Evolutionary conservation across 2,329 filamentous ascomycete genomes (phyloP).

Genomic region (Trichophyton equinum): DNA sequence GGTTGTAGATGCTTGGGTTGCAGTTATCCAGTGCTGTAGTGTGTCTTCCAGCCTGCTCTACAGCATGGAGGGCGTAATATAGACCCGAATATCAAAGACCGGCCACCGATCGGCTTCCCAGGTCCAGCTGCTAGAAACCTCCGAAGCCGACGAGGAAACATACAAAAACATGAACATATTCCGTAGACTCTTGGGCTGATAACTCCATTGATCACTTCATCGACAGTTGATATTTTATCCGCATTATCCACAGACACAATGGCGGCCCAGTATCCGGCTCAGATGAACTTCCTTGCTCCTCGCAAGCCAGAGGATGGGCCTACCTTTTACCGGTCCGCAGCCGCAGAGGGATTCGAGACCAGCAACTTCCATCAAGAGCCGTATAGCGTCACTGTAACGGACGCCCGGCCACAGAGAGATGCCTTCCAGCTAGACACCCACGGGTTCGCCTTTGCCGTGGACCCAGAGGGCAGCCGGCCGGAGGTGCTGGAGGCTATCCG

Average conservation of each 20-base stretch:
- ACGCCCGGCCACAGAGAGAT: neutral
- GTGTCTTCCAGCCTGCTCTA: neutral
- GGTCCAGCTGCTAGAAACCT: neutral
- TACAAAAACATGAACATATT: neutral
- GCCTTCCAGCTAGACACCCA: neutral
- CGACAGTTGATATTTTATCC: no score
- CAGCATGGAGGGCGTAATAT: neutral
- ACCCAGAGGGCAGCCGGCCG: conserved; percentile 33
- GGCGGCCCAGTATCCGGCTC: neutral
- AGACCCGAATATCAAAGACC: neutral
- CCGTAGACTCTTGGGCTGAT: neutral
- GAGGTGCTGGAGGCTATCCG: neutral
- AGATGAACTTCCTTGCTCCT: neutral
- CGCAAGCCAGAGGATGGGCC: neutral
- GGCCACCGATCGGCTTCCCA: neutral
- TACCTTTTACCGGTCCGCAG: neutral
- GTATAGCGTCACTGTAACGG: neutral
- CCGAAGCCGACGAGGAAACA: neutral
- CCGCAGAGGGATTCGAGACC: neutral
- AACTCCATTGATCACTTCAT: neutral
- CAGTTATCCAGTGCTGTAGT: neutral
- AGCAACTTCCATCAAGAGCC: neutral
- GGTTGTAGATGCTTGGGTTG: neutral
- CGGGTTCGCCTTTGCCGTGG: conserved; percentile 5
- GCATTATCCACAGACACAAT: neutral